Conservation (phyloP, 2,329 filamentous ascomycete species). For the Phialophora expanda region DNA sequence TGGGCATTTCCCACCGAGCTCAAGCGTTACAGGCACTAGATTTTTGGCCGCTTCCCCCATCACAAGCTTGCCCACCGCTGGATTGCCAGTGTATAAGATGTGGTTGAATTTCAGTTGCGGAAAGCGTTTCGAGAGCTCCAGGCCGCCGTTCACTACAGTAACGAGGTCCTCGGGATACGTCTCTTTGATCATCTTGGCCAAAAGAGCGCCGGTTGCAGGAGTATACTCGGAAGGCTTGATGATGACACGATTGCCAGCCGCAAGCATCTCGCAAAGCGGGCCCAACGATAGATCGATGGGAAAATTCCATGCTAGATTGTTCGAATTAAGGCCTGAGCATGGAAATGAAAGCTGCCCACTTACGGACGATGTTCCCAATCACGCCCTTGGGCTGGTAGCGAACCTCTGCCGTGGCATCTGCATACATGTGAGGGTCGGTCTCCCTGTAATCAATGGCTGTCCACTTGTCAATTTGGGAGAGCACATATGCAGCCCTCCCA, state of each 20-base stretch:
- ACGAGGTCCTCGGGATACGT: conserved; percentile 52
- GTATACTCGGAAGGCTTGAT: conserved; percentile 55
- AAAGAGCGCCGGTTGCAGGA: conserved; percentile 43
- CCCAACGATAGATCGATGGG: conserved; percentile 49
- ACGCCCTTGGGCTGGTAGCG: conserved; percentile 22
- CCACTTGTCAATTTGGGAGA: conserved; percentile 25
- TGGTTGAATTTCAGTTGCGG: conserved; percentile 51
- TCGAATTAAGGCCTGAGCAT: background rate
- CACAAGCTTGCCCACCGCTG: conserved; percentile 48
- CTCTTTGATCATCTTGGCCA: conserved; percentile 48
- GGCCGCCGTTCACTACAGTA: conserved; percentile 46
- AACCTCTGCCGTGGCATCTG: conserved; percentile 10
- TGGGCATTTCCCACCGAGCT: conserved; percentile 55
- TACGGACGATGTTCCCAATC: conserved; percentile 21
- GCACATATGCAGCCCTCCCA: conserved; percentile 13
- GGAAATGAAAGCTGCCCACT: conserved; percentile 2
- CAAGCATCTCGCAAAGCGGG: conserved; percentile 52
- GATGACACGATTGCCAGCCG: conserved; percentile 51
- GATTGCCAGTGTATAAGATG: conserved; percentile 55
- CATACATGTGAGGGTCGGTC: conserved; percentile 18
- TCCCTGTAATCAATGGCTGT: conserved; percentile 14
- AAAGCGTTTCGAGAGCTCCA: conserved; percentile 47
- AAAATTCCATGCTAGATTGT: conserved; percentile 52
- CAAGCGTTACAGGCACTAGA: conserved; percentile 52
- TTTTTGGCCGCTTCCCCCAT: conserved; percentile 51